Evolutionary conservation across 2,329 filamentous ascomycete genomes (phyloP).

Genomic region (Stagonosporopsis chrysanthemi): DNA sequence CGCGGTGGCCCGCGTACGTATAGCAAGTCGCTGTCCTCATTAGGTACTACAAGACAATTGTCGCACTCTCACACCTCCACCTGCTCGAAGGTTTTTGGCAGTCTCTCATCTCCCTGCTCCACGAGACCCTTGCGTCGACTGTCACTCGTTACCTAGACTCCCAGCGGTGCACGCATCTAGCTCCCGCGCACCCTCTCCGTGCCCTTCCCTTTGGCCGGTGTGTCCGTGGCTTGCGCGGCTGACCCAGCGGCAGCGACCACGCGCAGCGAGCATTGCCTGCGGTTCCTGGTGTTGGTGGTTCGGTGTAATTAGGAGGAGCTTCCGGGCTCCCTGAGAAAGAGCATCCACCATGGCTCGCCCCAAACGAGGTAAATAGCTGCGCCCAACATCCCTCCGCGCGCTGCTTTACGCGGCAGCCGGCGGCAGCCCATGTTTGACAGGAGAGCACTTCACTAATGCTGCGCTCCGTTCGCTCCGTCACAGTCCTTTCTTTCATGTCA

Average conservation of each 20-base stretch:
- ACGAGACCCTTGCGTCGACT: conserved; percentile 22
- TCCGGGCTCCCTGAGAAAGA: conserved; percentile 22
- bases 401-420: conserved; percentile 15
- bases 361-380: conserved; percentile 45
- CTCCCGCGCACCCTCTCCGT: conserved; percentile 9
- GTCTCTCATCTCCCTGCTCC: conserved; percentile 12
- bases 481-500: conserved; percentile 90
- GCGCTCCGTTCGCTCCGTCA: conserved; percentile 30
- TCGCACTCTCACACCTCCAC: conserved; percentile 10
- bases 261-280: conserved; percentile 25
- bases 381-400: conserved; percentile 8
- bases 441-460: conserved; percentile 37
- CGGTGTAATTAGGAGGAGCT: conserved; percentile 16
- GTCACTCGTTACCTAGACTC: conserved; percentile 35
- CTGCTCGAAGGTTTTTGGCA: conserved; percentile 7
- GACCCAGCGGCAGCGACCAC: conserved; percentile 26
- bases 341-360: conserved; percentile 44
- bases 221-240: conserved; percentile 43
- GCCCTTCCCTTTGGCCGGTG: conserved; percentile 32
- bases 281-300: conserved; percentile 18
- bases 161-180: conserved; percentile 5
- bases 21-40: background rate
- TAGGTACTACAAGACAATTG: conserved; percentile 15
- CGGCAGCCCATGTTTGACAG: conserved; percentile 6
- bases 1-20: conserved; percentile 9